Percentiles rank a stretch among this genome's conserved stretches.
phyloP scores from a whole-genome alignment of 257 asterid genomes.

The Mitragyna speciosa region DNA sequence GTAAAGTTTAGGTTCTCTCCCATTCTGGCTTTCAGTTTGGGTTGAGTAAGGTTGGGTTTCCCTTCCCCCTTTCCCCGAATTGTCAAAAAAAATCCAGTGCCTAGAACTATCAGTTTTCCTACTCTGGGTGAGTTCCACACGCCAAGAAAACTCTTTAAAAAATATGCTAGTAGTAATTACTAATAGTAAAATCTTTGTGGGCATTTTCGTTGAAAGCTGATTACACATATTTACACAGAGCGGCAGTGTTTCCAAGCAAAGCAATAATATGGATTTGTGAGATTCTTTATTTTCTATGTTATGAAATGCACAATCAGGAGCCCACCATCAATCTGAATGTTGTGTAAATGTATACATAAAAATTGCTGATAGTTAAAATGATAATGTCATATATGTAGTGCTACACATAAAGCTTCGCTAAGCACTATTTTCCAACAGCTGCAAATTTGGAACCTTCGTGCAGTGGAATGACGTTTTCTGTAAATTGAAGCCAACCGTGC shows the following conservation, averaged over 20 bases:
- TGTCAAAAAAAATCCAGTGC: too few species aligned
- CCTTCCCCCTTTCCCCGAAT: too few species aligned
- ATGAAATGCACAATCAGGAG: background rate
- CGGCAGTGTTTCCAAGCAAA: conserved; percentile 3
- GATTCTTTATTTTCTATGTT: background rate
- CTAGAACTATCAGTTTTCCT: too few species aligned
- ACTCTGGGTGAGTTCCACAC: conserved; percentile 32
- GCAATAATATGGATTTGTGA: background rate
- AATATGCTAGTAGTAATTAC: background rate
- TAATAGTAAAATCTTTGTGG: background rate
- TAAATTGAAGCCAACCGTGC: background rate
- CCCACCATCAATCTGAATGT: background rate
- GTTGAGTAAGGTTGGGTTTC: too few species aligned
- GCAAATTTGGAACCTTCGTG: conserved; percentile 17
- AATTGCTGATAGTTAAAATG: background rate
- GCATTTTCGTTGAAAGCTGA: conserved; percentile 7
- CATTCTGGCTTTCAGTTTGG: too few species aligned
- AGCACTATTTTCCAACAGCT: conserved; percentile 18
- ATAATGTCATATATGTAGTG: background rate
- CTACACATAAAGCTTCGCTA: conserved; percentile 9
- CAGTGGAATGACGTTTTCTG: background rate
- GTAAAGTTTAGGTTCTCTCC: too few species aligned
- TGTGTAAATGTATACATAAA: background rate
- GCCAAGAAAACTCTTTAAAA: conserved; percentile 25
- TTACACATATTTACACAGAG: background rate